Conservation (phyloP, 1,284 basidiomycete genomes). For the Phlebopus sp. region DNA sequence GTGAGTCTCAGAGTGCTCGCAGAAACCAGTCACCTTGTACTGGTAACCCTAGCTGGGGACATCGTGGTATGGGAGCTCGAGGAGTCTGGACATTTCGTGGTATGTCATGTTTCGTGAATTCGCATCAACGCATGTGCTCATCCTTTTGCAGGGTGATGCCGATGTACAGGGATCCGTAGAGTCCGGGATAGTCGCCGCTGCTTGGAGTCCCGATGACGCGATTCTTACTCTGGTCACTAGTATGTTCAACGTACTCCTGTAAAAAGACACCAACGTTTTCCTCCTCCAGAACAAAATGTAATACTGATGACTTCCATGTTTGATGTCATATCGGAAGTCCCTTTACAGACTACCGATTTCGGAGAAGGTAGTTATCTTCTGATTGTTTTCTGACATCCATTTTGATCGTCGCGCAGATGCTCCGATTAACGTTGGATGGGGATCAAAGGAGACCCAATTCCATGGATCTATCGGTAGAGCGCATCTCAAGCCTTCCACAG, state of each 20-base stretch:
- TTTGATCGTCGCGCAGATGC: conserved; percentile 52
- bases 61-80: conserved; percentile 67
- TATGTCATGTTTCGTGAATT: conserved; percentile 24
- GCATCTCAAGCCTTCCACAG: conserved; percentile 53
- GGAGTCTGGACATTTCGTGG: conserved; percentile 43
- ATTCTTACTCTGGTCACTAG: conserved; percentile 79
- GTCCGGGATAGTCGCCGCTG: conserved; percentile 76
- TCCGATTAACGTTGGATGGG: conserved; percentile 97
- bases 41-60: conserved; percentile 74
- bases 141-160: conserved; percentile 25
- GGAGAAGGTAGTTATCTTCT: conserved; percentile 65
- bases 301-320: conserved; percentile 89
- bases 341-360: conserved; percentile 73
- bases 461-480: conserved; percentile 94
- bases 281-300: conserved; percentile 60
- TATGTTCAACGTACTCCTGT: conserved; percentile 27
- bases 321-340: conserved; percentile 81
- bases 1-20: conserved; percentile 63
- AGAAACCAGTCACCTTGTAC: conserved; percentile 60
- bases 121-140: background rate
- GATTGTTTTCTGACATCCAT: conserved; percentile 4
- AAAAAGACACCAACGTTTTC: conserved; percentile 3
- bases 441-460: conserved; percentile 95
- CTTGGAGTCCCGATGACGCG: conserved; percentile 92
- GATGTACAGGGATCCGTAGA: conserved; percentile 88